phyloP scores from a whole-genome alignment of 305 asterid species.

The Solanum hybrid region DNA sequence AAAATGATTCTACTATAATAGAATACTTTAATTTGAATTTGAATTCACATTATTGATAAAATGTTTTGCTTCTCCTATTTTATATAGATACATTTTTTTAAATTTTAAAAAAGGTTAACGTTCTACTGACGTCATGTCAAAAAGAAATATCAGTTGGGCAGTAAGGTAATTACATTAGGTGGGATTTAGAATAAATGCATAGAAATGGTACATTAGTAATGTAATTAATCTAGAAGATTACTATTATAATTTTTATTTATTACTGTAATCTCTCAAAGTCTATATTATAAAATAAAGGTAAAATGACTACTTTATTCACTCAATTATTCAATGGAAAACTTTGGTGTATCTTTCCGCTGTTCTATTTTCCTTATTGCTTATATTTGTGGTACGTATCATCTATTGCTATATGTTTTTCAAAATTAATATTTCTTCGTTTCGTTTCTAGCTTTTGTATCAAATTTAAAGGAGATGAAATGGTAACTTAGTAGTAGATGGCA shows the following conservation, averaged over 20 bases:
- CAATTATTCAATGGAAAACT: background rate
- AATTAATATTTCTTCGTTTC: background rate
- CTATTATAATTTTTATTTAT: background rate
- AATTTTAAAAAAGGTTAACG: too few species aligned
- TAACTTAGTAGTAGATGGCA: background rate
- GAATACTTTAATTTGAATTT: background rate
- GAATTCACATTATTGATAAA: background rate
- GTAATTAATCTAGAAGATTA: background rate
- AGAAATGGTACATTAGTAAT: background rate
- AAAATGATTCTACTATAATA: background rate
- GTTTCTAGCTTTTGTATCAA: background rate
- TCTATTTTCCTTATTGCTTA: background rate
- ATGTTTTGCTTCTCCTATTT: background rate
- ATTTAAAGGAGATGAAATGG: background rate
- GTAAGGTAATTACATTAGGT: background rate
- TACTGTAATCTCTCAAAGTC: background rate
- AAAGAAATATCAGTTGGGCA: background rate
- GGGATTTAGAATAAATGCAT: background rate
- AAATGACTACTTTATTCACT: background rate
- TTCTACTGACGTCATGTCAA: background rate
- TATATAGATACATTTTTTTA: too few species aligned
- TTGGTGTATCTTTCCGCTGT: background rate
- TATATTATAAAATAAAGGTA: background rate
- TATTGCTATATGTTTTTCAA: background rate
- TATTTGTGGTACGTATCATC: background rate